phyloP scores from a whole-genome alignment of 495 filamentous ascomycete species.

The Talaromyces nanjingensis region DNA sequence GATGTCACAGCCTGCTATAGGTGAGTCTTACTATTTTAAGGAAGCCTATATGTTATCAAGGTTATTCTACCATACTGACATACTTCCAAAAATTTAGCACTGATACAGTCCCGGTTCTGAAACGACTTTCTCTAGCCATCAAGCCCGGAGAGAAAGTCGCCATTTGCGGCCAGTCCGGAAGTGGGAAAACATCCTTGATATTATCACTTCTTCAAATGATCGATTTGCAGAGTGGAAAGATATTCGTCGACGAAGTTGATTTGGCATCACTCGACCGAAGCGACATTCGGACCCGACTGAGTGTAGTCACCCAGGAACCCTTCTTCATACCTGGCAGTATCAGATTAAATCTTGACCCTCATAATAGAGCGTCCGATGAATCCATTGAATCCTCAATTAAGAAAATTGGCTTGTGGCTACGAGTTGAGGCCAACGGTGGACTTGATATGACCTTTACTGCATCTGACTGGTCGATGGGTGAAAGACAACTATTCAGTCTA shows the following conservation, averaged over 20 bases:
- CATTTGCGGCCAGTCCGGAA: conserved; percentile 39
- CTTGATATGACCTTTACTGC: conserved; percentile 14
- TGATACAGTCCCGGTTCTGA: conserved; percentile 29
- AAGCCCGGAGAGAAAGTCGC: conserved; percentile 49
- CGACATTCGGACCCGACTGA: conserved; percentile 85
- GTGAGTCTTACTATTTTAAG: background rate
- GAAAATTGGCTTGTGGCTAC: background rate
- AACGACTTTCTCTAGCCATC: conserved; percentile 43
- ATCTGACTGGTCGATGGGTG: conserved; percentile 42
- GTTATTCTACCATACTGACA: background rate
- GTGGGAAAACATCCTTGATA: conserved; percentile 18
- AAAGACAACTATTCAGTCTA: conserved; percentile 52
- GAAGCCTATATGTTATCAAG: background rate
- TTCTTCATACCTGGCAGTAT: conserved; percentile 95
- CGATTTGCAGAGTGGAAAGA: conserved; percentile 39
- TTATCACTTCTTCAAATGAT: conserved; percentile 35
- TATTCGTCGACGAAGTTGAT: conserved; percentile 82
- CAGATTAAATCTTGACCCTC: conserved; percentile 84
- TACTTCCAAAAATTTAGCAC: background rate
- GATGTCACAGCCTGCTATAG: background rate
- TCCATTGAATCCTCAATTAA: background rate
- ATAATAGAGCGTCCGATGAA: background rate
- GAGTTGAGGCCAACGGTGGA: background rate
- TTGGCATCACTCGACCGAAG: conserved; percentile 80
- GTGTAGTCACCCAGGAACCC: conserved; percentile 95